These are phyloP conservation scores for Prototheca stagnorum DNA, from an alignment of 163 green algal genomes.

Conservation along the genomic window DNA sequence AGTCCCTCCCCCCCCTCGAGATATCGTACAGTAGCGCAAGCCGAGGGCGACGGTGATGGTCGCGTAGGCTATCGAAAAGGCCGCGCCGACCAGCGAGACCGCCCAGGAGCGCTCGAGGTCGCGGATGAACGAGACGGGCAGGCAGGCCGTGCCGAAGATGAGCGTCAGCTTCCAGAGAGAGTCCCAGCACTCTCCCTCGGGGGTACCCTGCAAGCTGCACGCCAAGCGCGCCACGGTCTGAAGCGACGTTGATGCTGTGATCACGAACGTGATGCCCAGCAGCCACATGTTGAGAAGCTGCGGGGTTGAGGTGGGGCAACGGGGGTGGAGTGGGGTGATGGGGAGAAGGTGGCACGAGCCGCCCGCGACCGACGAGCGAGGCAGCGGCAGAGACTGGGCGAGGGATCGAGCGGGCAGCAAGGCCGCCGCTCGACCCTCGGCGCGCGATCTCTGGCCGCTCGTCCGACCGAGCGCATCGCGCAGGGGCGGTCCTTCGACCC, in stretches of 20 bases:
- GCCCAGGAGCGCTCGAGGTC: conserved; percentile 28
- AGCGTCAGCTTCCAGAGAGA: conserved; percentile 20
- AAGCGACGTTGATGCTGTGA: conserved; percentile 3
- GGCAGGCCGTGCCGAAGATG: conserved; percentile 12
- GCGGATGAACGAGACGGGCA: conserved; percentile 15
- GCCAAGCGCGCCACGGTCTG: conserved; percentile 1
- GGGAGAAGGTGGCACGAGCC: too few relatives aligned
- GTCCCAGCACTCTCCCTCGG: not conserved
- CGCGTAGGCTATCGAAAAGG: conserved; percentile 15
- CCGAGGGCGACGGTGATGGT: conserved; percentile 11
- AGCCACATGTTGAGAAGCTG: conserved; percentile 10
- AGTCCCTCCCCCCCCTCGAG: too few relatives aligned
- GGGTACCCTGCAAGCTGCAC: conserved; percentile 1
- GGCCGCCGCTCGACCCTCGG: too few relatives aligned
- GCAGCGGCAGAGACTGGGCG: too few relatives aligned
- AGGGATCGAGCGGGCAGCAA: too few relatives aligned
- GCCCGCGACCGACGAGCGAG: too few relatives aligned
- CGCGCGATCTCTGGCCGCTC: too few relatives aligned
- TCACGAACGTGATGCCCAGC: conserved; percentile 9
- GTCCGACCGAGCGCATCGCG: too few relatives aligned
- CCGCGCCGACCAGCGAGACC: conserved; percentile 12
- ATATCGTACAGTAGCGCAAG: conserved; percentile 7
- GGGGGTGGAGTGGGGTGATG: too few relatives aligned
- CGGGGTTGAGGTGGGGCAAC: too few relatives aligned
- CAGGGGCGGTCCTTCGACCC: too few relatives aligned